A percentile compares a stretch with the other conserved stretches of the same genome.
Conservation (phyloP, 2,329 filamentous ascomycete species). For the Phialophora tarda region DNA sequence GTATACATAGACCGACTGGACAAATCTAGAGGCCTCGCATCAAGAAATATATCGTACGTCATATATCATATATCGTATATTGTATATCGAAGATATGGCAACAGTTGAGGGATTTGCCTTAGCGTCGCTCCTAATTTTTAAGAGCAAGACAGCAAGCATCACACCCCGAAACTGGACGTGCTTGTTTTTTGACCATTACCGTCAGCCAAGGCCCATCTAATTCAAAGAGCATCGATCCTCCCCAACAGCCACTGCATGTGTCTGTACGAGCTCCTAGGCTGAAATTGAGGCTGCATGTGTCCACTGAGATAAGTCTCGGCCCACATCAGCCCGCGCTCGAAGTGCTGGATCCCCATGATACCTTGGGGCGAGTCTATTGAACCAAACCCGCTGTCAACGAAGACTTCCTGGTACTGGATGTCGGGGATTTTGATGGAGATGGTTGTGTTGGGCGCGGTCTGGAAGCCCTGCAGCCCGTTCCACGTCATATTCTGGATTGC, state of each 20-base stretch:
- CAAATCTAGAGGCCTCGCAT: neutral
- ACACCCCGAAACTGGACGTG: neutral
- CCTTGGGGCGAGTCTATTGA: constrained; percentile 27
- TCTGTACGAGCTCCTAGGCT: constrained; percentile 44
- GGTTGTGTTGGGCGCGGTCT: constrained; percentile 25
- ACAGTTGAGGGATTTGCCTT: neutral
- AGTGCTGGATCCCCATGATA: constrained; percentile 46
- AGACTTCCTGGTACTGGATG: constrained; percentile 31
- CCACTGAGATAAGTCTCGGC: constrained; percentile 45
- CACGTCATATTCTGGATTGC: constrained; percentile 38
- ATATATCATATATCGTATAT: neutral
- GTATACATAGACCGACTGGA: neutral
- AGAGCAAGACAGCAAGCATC: neutral
- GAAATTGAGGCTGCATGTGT: constrained; percentile 48
- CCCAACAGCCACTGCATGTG: constrained; percentile 48
- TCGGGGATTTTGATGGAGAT: constrained; percentile 33
- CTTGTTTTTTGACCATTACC: neutral
- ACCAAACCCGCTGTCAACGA: constrained; percentile 23
- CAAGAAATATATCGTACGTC: neutral
- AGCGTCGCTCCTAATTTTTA: neutral
- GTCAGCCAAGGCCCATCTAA: neutral
- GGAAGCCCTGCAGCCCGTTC: constrained; percentile 32
- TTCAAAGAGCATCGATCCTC: constrained; percentile 41
- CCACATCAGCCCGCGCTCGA: constrained; percentile 48
- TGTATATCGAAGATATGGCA: neutral